A percentile compares a stretch with the other conserved stretches of the same genome.
These are phyloP conservation scores for Monosporozyma yasuniensis DNA, from an alignment of 805 yeast species.

Conservation along the genomic window DNA sequence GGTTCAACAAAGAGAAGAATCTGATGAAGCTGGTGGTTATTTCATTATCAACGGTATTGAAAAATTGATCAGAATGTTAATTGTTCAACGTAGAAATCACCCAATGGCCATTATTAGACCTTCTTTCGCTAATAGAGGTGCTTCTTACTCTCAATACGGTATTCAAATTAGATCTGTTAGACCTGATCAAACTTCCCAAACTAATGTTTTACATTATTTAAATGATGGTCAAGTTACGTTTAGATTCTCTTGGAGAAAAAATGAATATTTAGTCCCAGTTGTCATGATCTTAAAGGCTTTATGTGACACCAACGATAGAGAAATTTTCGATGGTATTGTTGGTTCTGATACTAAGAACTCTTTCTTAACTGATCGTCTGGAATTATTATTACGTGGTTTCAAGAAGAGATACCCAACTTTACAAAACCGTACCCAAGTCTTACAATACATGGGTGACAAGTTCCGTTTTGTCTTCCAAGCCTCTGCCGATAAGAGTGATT, in stretches of 20 bases:
- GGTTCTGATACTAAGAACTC: slow-evolving; percentile 83
- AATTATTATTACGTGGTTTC: slow-evolving; percentile 79
- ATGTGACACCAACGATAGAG: slow-evolving; percentile 85
- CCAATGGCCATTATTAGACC: slow-evolving; percentile 97
- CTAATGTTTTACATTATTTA: slow-evolving; percentile 92
- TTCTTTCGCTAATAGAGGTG: slow-evolving; percentile 89
- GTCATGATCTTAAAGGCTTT: slow-evolving; percentile 87
- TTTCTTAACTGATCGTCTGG: slow-evolving; percentile 95
- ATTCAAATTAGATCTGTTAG: slow-evolving; percentile 89
- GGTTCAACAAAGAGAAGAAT: slow-evolving; percentile 74
- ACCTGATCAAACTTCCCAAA: slow-evolving; percentile 95
- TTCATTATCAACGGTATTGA: slow-evolving; percentile 95
- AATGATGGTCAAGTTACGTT: slow-evolving; percentile 94
- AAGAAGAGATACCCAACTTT: slow-evolving; percentile 60
- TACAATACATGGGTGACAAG: slow-evolving; percentile 91
- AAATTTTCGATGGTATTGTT: slow-evolving; percentile 90
- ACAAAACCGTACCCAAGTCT: slow-evolving; percentile 75
- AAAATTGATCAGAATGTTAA: slow-evolving; percentile 90
- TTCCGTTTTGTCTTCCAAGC: slow-evolving; percentile 90
- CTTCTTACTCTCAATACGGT: slow-evolving; percentile 81
- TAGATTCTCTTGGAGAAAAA: slow-evolving; percentile 94
- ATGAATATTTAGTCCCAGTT: slow-evolving; percentile 89
- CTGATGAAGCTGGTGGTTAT: slow-evolving; percentile 95
- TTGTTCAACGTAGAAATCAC: slow-evolving; percentile 95
- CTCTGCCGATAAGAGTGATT: slow-evolving; percentile 77